phyloP scores from a whole-genome alignment of 208 protist genomes.

The Leishmania amazonensis region DNA sequence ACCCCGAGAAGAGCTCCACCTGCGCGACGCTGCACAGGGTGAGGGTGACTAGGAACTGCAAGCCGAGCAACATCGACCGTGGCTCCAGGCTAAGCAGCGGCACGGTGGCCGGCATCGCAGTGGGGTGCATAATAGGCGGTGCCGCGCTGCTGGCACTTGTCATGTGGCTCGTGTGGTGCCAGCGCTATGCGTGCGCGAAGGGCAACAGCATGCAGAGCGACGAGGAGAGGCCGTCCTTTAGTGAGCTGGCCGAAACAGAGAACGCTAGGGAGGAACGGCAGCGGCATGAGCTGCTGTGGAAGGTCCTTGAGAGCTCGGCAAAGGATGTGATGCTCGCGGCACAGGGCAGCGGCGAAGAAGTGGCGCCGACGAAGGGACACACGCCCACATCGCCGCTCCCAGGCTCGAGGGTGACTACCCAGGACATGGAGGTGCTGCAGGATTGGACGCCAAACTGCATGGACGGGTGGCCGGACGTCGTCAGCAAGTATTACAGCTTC shows the following conservation, averaged over 20 bases:
- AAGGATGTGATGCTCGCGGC: background rate
- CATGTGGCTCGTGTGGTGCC: slow-evolving; percentile 31
- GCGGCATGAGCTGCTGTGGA: background rate
- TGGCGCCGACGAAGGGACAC: background rate
- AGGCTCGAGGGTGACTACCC: background rate
- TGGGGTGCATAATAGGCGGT: slow-evolving; percentile 30
- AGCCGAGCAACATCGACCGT: background rate
- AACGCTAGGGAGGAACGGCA: background rate
- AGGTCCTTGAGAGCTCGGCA: background rate
- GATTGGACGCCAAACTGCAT: slow-evolving; percentile 22
- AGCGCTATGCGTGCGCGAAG: slow-evolving; percentile 4
- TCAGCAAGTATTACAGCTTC: slow-evolving; percentile 14
- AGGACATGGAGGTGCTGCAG: background rate
- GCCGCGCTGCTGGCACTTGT: slow-evolving; percentile 30
- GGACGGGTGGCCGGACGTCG: slow-evolving; percentile 12
- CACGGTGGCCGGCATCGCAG: slow-evolving; percentile 38
- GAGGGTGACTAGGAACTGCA: slow-evolving; percentile 31
- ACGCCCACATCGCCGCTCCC: background rate
- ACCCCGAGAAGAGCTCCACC: slow-evolving; percentile 33
- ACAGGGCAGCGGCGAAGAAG: background rate
- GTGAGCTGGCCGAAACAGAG: background rate
- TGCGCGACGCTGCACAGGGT: slow-evolving; percentile 43
- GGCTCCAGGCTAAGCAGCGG: slow-evolving; percentile 30
- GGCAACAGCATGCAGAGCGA: slow-evolving; percentile 6
- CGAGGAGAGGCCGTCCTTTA: background rate